Evolutionary conservation across 352 stramenopile species (phyloP), one percentile per base, ranked within the genome.

Genomic region (Phytophthora macrochlamydospora): DNA sequence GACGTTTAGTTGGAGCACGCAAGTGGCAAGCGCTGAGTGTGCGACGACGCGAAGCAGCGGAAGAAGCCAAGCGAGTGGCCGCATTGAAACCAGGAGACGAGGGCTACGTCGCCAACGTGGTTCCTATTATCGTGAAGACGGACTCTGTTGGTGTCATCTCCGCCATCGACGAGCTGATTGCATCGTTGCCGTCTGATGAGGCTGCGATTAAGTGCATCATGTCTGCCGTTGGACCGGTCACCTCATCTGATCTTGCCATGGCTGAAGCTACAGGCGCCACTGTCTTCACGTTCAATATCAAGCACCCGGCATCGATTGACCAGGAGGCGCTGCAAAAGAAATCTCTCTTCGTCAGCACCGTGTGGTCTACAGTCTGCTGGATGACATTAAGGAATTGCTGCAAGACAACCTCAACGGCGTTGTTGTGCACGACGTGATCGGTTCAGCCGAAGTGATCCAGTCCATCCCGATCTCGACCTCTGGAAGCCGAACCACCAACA

Each of bases 91-190:
- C 81, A 7, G 84, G 84, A 52, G 85, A 93, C 51, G 79, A 90
- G 14, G 81, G 73, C 0, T 98, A 98, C 67, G 85, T 98, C 59
- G 74, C 87, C 13, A 96, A 97, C 60, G 85, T 98, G 65, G 93
- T 99, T 62, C 97, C 94, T 32, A 97, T 99, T 49, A 89, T 99
- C 32, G 83, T 99, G 31, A 99, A 99, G 82, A 98, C 97, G 12
- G 98, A 99, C 73, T 95, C 97, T n/a, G 94, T 98, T 54, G 98
- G 97, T 51, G 96, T 97, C 42, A 96, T 99, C 28, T 88, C 99
- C 57, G 97, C 98, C 55, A 94, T 93, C 44, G 82, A 92, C 57
- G 81, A 93, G n/a, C 75, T 96, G 30, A 87, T 95, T 54, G 74
- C 85, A 46, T 82, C 85, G 18, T 66, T 98, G 56, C 80, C 79